Conservation (phyloP, 208 protist species). For the Endotrypanum monterogeii region DNA sequence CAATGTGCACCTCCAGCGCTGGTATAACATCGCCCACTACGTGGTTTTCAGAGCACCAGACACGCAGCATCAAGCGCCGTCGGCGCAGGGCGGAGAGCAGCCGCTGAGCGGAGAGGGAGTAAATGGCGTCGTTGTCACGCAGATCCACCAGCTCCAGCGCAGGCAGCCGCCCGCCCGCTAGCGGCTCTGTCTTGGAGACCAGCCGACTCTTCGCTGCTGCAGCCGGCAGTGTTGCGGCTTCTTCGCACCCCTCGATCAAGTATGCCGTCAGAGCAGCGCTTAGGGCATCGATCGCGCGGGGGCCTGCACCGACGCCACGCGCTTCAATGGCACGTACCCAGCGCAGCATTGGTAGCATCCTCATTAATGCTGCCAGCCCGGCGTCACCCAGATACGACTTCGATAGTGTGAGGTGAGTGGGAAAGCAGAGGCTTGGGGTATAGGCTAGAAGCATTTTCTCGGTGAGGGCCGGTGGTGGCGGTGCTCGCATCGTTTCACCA, state of each 20-base stretch:
- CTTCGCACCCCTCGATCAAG: slow-evolving; percentile 19
- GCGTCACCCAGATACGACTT: slow-evolving; percentile 73
- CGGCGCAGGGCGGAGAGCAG: slow-evolving; percentile 19
- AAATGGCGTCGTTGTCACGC: slow-evolving; percentile 28
- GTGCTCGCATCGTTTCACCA: neutral
- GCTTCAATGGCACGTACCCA: slow-evolving; percentile 62
- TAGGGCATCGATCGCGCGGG: slow-evolving; percentile 34
- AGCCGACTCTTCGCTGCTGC: neutral
- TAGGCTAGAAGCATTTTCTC: slow-evolving; percentile 11
- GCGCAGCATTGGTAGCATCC: slow-evolving; percentile 60
- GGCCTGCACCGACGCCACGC: slow-evolving; percentile 49
- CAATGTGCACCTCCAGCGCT: slow-evolving; percentile 22
- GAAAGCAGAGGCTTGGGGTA: slow-evolving; percentile 31
- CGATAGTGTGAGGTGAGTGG: slow-evolving; percentile 44
- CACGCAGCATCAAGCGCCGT: slow-evolving; percentile 9
- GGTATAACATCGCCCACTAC: slow-evolving; percentile 6
- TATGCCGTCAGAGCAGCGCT: slow-evolving; percentile 17
- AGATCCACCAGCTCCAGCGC: slow-evolving; percentile 26
- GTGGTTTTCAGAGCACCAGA: slow-evolving; percentile 12
- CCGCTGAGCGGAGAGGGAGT: slow-evolving; percentile 10
- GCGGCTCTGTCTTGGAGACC: neutral
- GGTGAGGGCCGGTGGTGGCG: slow-evolving; percentile 8
- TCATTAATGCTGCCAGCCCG: slow-evolving; percentile 62
- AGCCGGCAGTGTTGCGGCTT: slow-evolving; percentile 6
- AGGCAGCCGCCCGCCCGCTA: slow-evolving; percentile 26